Evolutionary conservation across 2,329 filamentous ascomycete genomes (phyloP).

Genomic region (Microcyclosporella mali): DNA sequence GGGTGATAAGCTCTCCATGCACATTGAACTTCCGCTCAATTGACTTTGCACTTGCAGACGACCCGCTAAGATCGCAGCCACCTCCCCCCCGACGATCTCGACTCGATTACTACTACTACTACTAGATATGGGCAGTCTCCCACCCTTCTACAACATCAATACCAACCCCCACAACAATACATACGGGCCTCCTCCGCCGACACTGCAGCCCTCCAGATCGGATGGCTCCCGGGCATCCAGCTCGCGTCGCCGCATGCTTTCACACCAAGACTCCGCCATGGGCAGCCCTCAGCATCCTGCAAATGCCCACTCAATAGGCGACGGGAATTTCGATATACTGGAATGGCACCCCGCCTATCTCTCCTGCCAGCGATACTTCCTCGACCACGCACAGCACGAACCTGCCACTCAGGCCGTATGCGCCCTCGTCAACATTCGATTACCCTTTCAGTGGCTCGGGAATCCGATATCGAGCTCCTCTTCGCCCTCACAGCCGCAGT

Average conservation of each 20-base stretch:
- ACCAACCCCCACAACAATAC: neutral
- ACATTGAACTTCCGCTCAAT: too few relatives aligned
- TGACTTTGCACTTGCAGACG: neutral
- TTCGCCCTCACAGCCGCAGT: constrained; percentile 5
- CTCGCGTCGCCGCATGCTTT: neutral
- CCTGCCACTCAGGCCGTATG: constrained; percentile 79
- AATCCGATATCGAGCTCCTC: constrained; percentile 43
- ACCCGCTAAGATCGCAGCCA: neutral
- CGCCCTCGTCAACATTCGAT: constrained; percentile 82
- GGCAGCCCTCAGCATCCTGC: constrained; percentile 6
- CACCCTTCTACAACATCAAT: neutral
- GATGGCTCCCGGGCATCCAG: neutral
- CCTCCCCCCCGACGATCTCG: too few relatives aligned
- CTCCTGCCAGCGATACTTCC: constrained; percentile 82
- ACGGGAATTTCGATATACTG: constrained; percentile 67
- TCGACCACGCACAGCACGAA: constrained; percentile 83
- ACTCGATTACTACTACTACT: neutral
- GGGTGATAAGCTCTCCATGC: too few relatives aligned
- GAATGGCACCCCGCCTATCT: constrained; percentile 91
- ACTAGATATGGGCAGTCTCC: constrained; percentile 1
- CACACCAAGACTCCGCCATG: constrained; percentile 13
- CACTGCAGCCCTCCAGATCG: constrained; percentile 1
- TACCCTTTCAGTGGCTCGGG: constrained; percentile 70
- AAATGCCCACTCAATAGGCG: constrained; percentile 27
- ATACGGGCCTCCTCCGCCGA: neutral